Conservation (phyloP, 225 moss, liverwort and hornwort species). For the Marchantia paleacea region DNA sequence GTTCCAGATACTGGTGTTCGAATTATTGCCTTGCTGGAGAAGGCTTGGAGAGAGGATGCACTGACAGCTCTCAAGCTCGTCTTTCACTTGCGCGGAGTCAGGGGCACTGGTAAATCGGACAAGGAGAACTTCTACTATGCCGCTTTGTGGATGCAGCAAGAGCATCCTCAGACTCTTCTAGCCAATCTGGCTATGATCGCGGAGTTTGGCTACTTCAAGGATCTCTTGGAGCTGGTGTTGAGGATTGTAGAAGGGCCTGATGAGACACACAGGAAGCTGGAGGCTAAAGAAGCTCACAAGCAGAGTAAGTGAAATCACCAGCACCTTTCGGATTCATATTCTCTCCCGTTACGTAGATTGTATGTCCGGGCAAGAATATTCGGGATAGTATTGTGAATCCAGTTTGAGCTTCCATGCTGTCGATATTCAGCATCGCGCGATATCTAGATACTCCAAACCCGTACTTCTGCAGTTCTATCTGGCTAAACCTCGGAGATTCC, state of each 20-base stretch:
- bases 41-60: slow-evolving; percentile 66
- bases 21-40: slow-evolving; percentile 43
- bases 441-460: too few species aligned
- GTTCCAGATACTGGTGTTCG: slow-evolving; percentile 34
- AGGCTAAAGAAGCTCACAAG: slow-evolving; percentile 48
- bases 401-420: too few species aligned
- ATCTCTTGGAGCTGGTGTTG: slow-evolving; percentile 67
- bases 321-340: too few species aligned
- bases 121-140: slow-evolving; percentile 63
- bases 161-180: slow-evolving; percentile 59
- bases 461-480: too few species aligned
- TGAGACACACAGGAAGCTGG: slow-evolving; percentile 39
- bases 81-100: slow-evolving; percentile 71
- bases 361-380: too few species aligned
- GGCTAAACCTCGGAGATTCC: too few species aligned
- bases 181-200: slow-evolving; percentile 51
- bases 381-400: too few species aligned
- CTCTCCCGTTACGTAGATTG: too few species aligned
- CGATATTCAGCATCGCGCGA: too few species aligned
- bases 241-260: slow-evolving; percentile 60
- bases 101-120: slow-evolving; percentile 81
- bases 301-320: slow-evolving; percentile 16
- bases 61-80: slow-evolving; percentile 64
- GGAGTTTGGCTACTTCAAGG: slow-evolving; percentile 81
- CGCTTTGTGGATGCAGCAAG: slow-evolving; percentile 60